Percentiles rank a stretch among this genome's conserved stretches.
Conservation (phyloP, 2,329 filamentous ascomycete genomes). For the Colletotrichum navitas region DNA sequence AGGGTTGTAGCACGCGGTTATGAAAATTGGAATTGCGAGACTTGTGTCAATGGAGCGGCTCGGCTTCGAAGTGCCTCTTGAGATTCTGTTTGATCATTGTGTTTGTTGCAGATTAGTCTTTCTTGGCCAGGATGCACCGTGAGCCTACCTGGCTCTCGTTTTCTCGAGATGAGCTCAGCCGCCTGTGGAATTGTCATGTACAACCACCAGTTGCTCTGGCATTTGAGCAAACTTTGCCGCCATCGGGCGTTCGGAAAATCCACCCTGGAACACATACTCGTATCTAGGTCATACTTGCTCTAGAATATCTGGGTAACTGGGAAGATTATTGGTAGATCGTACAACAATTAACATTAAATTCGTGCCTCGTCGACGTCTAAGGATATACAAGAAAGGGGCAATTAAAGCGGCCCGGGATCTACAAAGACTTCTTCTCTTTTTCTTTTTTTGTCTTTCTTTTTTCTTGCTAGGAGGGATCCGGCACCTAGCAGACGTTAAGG, state of each 20-base stretch:
- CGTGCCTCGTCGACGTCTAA: background rate
- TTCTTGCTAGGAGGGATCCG: too few relatives aligned
- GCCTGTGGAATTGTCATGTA: too few relatives aligned
- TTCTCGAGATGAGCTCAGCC: too few relatives aligned
- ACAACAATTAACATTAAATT: slow-evolving; percentile 7
- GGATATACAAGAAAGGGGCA: background rate
- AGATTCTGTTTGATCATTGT: background rate
- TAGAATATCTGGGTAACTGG: background rate
- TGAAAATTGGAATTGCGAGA: background rate
- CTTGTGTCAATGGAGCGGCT: background rate
- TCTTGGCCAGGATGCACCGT: background rate
- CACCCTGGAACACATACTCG: background rate
- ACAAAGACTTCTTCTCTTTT: background rate
- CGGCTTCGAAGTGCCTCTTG: background rate
- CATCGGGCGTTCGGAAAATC: background rate
- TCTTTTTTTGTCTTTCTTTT: too few relatives aligned
- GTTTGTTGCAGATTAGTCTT: background rate
- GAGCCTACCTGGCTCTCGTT: too few relatives aligned
- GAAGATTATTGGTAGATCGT: background rate
- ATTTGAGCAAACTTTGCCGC: background rate
- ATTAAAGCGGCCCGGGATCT: too few relatives aligned
- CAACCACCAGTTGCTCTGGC: background rate
- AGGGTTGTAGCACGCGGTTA: background rate
- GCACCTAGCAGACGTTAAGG: slow-evolving; percentile 67
- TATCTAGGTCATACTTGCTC: background rate